Base-by-base conservation (phyloP, 805 yeast species). In the Saccharomycopsis schoenii region DNA sequence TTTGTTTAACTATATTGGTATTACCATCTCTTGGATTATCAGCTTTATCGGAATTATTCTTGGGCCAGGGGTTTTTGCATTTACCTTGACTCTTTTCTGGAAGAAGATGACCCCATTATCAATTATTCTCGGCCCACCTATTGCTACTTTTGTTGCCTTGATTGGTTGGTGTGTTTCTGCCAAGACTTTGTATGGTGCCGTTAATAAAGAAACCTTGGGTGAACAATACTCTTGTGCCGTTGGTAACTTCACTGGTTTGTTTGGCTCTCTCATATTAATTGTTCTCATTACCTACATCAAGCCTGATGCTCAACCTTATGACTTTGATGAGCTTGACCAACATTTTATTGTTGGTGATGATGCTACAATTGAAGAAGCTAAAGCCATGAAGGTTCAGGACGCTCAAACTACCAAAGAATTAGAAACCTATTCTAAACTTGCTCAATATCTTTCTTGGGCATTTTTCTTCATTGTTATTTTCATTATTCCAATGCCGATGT, bases 11-110 rank as follows among this genome's bases (percentile, higher is more conserved):
- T 66, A 66, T 34, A 67, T 72, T 56, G 76, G 76, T 21, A 71
- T 73, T 24, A 68, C 73, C 24, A 69, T 73, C 68, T 71, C 72
- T 25, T 74, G 75, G 76, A 62, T 76, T 51, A 69, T 74, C 65
- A 71, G 73, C 64, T 74, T 76, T 63, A 66, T 71, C 12, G 80
- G 80, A 59, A 74, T 77, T 61, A 70, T 76, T 8, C 69, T 76
- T 59, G 70, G 75, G 9, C 75, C 79, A 5, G 80, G 74, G 61
- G 79, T 76, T 12, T 67, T 71, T 62, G 73, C 77, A 3, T 71
- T 75, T 19, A 68, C 72, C 1, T 62, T 74, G 21, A 71, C 77
- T 5, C 66, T 77, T 58, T 71, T 75, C 58, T 77, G 74, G 74
- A 73, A 69, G 52, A 70, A 70, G 56, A 64, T 73, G 62, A 75